These are phyloP conservation scores for Colletotrichum gigasporum DNA, from an alignment of 2,329 filamentous ascomycete species.

Conservation along the genomic window DNA sequence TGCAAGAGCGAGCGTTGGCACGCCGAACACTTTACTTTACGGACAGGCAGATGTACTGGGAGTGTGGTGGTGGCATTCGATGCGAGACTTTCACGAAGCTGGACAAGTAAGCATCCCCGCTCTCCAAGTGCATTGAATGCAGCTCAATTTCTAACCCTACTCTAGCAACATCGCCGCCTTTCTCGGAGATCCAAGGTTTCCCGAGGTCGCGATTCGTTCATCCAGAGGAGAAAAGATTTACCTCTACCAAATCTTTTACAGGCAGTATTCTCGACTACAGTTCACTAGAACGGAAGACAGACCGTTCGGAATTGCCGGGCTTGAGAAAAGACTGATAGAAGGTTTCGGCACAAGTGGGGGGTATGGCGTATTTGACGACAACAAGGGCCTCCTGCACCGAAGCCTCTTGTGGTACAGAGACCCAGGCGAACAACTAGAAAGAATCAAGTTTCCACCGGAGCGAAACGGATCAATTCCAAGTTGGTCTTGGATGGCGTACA, in stretches of 20 bases:
- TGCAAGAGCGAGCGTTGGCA: background rate
- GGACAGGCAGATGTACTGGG: background rate
- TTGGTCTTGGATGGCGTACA: background rate
- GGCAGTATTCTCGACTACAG: background rate
- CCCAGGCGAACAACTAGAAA: background rate
- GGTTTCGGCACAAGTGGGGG: background rate
- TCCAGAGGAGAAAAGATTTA: background rate
- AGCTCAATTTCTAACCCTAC: too few relatives aligned
- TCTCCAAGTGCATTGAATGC: too few relatives aligned
- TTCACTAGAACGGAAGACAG: background rate
- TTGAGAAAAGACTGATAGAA: background rate
- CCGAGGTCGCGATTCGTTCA: background rate
- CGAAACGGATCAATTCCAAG: background rate
- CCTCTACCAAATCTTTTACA: background rate
- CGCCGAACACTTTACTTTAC: background rate
- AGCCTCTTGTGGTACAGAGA: background rate
- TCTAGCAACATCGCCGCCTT: background rate
- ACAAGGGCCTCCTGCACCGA: background rate
- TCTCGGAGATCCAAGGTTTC: background rate
- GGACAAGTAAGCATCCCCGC: constrained; percentile 46
- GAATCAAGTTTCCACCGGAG: background rate
- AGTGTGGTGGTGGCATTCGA: constrained; percentile 36
- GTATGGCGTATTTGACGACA: background rate
- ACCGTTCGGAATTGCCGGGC: background rate
- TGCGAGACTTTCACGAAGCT: constrained; percentile 45